Evolutionary conservation across 2,329 filamentous ascomycete genomes (phyloP), one percentile per base, ranked within the genome.

Genomic region (Nemania abortiva): DNA sequence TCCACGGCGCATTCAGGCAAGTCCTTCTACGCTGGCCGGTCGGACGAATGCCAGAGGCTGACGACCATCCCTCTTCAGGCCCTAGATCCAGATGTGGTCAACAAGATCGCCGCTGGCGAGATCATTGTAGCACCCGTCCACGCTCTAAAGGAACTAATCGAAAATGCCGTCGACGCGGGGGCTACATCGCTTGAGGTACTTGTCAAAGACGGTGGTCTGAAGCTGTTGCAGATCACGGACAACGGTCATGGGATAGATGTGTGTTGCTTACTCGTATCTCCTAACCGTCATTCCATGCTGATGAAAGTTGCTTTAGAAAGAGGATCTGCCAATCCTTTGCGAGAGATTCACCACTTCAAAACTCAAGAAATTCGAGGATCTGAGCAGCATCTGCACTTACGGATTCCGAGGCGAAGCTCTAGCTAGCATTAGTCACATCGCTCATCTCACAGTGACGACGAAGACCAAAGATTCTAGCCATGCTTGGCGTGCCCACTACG

Each of bases 341-440:
- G 94, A 98, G 80, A 90, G 96, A 59, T 98, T 98, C 79, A 99
- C 96, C 10, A 99, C 96, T 0, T 98, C 95, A 13, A 99, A 99
- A 79, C 86, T 99, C 67, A 94, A 96, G 74, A 89, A 89, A 5
- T 99, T 99, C 74, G 95, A 98, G 79, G 96, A 99, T 79, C 85
- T 99, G 56, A 89, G 89, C 49, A 92, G 91, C 4, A 98, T 99
- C 72, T 91, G 90, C 59, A 98, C 96, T 1, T 99, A 99, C 80
- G 96, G 96, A n/a, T 99, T 99, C 78, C 92, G 96, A 62, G 96
- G 96, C 64, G 96, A 99, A 81, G 96, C 96, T 3, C 83, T 99
- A 63, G 96, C 96, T 15, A 98, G 96, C 81, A 99, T 99, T 79
- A 98, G 95, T 78, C 96, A 99, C 79, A 98, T 99, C 75, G 95